Conservation (phyloP, 805 yeast species). For the Debaryomyces hansenii region DNA sequence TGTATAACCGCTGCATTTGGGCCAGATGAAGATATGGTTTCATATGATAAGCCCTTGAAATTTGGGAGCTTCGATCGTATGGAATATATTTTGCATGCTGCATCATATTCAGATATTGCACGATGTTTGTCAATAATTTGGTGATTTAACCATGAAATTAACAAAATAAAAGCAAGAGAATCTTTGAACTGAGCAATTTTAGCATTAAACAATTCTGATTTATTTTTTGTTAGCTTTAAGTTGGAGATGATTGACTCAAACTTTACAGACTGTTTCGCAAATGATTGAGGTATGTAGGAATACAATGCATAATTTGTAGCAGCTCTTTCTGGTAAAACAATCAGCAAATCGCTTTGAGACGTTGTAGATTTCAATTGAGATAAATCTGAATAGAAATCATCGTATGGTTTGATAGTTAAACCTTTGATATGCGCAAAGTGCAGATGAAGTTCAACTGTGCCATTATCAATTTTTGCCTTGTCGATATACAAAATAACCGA, state of each 20-base stretch:
- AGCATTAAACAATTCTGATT: conserved; percentile 69
- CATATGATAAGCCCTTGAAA: conserved; percentile 71
- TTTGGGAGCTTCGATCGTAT: conserved; percentile 55
- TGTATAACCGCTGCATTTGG: conserved; percentile 75
- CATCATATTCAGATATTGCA: conserved; percentile 62
- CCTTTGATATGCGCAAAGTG: conserved; percentile 27
- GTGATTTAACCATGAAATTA: conserved; percentile 80
- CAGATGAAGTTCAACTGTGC: conserved; percentile 18
- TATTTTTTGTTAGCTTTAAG: conserved; percentile 76
- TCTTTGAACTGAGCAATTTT: conserved; percentile 79
- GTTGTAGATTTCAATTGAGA: conserved; percentile 21
- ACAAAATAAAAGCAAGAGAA: conserved; percentile 72
- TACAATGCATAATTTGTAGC: conserved; percentile 32
- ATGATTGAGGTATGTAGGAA: conserved; percentile 27
- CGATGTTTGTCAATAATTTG: conserved; percentile 39
- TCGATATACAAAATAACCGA: conserved; percentile 56
- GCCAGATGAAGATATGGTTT: conserved; percentile 75
- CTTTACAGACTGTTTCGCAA: conserved; percentile 21
- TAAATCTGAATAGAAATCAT: conserved; percentile 59
- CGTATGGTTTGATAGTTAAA: conserved; percentile 50
- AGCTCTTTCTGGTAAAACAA: conserved; percentile 34
- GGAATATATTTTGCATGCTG: conserved; percentile 56
- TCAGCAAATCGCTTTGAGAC: conserved; percentile 10
- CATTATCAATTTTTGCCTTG: conserved; percentile 39
- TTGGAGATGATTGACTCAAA: conserved; percentile 36